These are phyloP conservation scores for Circinella umbellata DNA, from an alignment of 371 early-diverging fungal species.

Conservation along the genomic window DNA sequence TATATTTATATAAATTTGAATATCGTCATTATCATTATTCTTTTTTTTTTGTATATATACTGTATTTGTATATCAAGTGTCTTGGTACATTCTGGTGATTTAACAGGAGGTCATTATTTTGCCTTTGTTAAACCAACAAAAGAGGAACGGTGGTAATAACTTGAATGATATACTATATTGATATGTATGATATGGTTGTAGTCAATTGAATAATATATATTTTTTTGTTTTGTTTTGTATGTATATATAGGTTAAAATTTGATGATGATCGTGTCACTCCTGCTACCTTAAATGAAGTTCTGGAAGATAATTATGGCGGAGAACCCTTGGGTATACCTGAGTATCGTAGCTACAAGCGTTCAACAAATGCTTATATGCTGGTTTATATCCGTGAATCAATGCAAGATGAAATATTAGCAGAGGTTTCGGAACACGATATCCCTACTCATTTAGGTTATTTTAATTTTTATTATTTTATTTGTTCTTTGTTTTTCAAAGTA, in stretches of 20 bases:
- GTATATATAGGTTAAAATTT: constrained; percentile 71
- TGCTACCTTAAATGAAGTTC: constrained; percentile 82
- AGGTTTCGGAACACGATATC: constrained; percentile 66
- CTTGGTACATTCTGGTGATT: constrained; percentile 95
- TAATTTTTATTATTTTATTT: constrained; percentile 20
- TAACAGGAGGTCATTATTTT: constrained; percentile 97
- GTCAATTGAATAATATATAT: too few relatives aligned
- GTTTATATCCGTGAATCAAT: constrained; percentile 87
- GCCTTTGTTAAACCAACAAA: constrained; percentile 85
- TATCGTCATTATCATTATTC: too few relatives aligned
- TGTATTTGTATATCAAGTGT: constrained; percentile 58
- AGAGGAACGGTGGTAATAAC: constrained; percentile 73
- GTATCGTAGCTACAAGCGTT: constrained; percentile 72
- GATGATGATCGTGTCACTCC: constrained; percentile 97
- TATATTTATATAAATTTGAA: too few relatives aligned
- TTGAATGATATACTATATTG: too few relatives aligned
- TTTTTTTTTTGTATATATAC: too few relatives aligned
- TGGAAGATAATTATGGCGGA: constrained; percentile 96
- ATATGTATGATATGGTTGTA: too few relatives aligned
- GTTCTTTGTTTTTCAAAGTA: neutral
- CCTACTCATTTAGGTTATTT: constrained; percentile 71
- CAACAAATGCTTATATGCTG: constrained; percentile 96
- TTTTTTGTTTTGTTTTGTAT: too few relatives aligned
- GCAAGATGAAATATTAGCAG: constrained; percentile 70
- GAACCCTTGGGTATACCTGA: constrained; percentile 36